Conservation (phyloP, 768 basidiomycete genomes). For the Cyathus striatus region DNA sequence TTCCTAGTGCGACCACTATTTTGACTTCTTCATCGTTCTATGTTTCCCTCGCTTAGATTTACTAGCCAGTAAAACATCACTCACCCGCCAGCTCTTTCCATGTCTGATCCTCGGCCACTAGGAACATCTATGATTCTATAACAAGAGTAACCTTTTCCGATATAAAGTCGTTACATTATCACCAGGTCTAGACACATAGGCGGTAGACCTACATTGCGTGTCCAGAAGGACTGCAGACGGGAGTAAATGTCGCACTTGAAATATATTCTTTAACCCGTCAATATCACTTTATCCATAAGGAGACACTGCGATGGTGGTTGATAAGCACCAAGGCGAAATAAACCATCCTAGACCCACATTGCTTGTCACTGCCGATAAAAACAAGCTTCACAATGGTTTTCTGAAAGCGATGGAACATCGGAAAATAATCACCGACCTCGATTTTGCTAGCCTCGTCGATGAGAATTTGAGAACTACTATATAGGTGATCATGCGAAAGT, state of each 20-base stretch:
- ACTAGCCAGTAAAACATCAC: slow-evolving; percentile 4
- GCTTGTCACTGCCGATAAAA: slow-evolving; percentile 53
- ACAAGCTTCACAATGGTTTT: slow-evolving; percentile 33
- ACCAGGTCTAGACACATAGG: too few relatives aligned
- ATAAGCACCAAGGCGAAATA: slow-evolving; percentile 10
- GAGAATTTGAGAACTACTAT: slow-evolving; percentile 17
- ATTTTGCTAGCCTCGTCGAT: slow-evolving; percentile 59
- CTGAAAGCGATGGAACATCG: slow-evolving; percentile 28
- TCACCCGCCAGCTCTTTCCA: slow-evolving; percentile 33
- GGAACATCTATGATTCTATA: slow-evolving; percentile 56
- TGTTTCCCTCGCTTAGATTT: slow-evolving; percentile 1
- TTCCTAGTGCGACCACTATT: slow-evolving; percentile 40
- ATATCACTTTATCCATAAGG: slow-evolving; percentile 58
- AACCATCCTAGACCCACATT: slow-evolving; percentile 28
- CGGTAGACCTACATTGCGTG: slow-evolving; percentile 68
- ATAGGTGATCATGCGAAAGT: slow-evolving; percentile 36
- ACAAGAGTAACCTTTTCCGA: too few relatives aligned
- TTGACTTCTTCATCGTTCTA: slow-evolving; percentile 53
- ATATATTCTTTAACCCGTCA: slow-evolving; percentile 48
- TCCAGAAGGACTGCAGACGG: slow-evolving; percentile 40
- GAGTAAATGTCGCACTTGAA: slow-evolving; percentile 50
- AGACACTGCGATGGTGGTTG: slow-evolving; percentile 43
- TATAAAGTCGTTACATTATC: too few relatives aligned
- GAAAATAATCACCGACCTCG: slow-evolving; percentile 40
- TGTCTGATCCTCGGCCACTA: slow-evolving; percentile 18